phyloP scores from a whole-genome alignment of 176 grass and related monocot genomes.

The Secale cereale region DNA sequence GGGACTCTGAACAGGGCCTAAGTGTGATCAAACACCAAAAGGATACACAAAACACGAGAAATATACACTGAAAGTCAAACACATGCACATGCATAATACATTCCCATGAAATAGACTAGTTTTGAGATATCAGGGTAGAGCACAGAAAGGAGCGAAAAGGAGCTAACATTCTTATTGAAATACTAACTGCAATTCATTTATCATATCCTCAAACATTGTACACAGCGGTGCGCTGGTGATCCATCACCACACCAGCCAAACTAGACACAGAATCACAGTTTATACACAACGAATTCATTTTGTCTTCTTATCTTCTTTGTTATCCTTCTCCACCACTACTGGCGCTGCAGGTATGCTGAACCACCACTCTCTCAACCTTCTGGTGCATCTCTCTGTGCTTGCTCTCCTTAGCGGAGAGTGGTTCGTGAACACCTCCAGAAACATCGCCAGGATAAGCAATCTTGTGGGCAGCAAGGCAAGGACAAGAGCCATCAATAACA shows the following conservation, averaged over 20 bases:
- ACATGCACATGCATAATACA: not conserved
- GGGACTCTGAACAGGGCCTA: too few species aligned
- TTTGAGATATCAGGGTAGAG: not conserved
- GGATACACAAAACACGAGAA: too few species aligned
- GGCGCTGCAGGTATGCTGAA: conserved; percentile 97
- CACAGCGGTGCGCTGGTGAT: not conserved
- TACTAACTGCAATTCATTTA: not conserved
- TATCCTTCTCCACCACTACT: conserved; percentile 78
- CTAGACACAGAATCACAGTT: not conserved
- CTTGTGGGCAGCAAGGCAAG: conserved; percentile 61
- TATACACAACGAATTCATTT: conserved; percentile 41
- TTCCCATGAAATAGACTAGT: not conserved
- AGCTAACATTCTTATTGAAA: not conserved
- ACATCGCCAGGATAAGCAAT: conserved; percentile 50
- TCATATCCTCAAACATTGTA: conserved; percentile 1
- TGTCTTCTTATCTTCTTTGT: conserved; percentile 81
- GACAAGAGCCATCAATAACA: conserved; percentile 57
- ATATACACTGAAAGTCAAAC: not conserved
- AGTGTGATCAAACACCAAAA: too few species aligned
- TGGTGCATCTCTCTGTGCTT: conserved; percentile 75
- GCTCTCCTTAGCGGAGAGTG: conserved; percentile 59
- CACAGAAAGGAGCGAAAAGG: not conserved
- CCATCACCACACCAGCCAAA: conserved; percentile 1
- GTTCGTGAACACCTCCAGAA: conserved; percentile 87
- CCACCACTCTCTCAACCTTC: conserved; percentile 96